phyloP scores from a whole-genome alignment of 768 basidiomycete genomes.

The Rhodocollybia butyracea region DNA sequence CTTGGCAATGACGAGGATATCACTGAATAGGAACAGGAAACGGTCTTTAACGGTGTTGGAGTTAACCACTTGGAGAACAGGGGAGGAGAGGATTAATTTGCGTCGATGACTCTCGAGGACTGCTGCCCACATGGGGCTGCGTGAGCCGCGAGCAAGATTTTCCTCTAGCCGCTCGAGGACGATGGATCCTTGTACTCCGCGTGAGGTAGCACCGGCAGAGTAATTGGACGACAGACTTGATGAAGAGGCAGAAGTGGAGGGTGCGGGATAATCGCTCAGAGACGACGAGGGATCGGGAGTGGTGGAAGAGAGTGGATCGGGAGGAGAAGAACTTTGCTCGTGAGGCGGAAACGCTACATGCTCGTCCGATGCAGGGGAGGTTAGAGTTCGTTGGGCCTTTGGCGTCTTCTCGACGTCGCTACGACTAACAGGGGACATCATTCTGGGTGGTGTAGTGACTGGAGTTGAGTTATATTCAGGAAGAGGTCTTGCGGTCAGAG shows the following conservation, averaged over 20 bases:
- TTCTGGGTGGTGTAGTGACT: constrained; percentile 7
- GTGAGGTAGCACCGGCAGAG: constrained; percentile 36
- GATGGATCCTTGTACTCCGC: constrained; percentile 41
- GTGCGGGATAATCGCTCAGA: constrained; percentile 64
- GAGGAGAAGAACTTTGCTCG: constrained; percentile 42
- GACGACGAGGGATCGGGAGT: constrained; percentile 82
- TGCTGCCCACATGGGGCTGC: constrained; percentile 55
- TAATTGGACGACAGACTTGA: constrained; percentile 72
- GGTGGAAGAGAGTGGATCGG: constrained; percentile 57
- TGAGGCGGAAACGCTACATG: constrained; percentile 1
- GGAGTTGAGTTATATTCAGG: not conserved
- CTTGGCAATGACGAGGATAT: constrained; percentile 91
- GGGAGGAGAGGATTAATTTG: constrained; percentile 78
- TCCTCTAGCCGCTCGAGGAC: constrained; percentile 72
- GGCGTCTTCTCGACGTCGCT: constrained; percentile 39
- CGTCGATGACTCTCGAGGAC: constrained; percentile 84
- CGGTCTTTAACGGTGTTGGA: constrained; percentile 93
- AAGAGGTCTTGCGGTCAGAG: constrained; percentile 33
- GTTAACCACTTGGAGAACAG: constrained; percentile 92
- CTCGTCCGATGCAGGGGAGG: not conserved
- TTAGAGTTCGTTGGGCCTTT: constrained; percentile 26
- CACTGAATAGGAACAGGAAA: constrained; percentile 95
- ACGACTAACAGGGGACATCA: constrained; percentile 12
- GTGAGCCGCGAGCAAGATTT: constrained; percentile 58
- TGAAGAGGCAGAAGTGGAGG: constrained; percentile 69